Base-by-base conservation (phyloP, 495 filamentous ascomycete species). In the Neurospora tetrasperma region DNA sequence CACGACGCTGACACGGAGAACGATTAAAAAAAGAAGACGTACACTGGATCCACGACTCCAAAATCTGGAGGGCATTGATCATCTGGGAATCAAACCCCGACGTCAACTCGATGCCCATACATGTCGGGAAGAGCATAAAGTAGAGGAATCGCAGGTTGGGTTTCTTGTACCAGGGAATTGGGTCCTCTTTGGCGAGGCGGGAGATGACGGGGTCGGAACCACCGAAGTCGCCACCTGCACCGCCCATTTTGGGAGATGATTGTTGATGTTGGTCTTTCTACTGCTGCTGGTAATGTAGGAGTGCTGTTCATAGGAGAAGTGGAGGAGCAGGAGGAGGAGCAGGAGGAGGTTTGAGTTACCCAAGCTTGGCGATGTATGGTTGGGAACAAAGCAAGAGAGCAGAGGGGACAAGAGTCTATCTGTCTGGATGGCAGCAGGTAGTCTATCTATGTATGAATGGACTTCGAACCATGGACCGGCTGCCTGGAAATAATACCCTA, bases 1-100 rank as follows among this genome's bases (percentile, higher is more conserved):
- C 35, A 38, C 35, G 35, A 5, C 20, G 10, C 46, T 54, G 46
- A 27, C 10, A 54, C 9, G 4, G n/a, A 54, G 20, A 20, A 54
- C 10, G 46, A 54, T 2, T 4, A n/a, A 38, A 5, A 4, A 38
- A 2, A 4, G 35, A 38, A 46, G 10, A 81, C 84, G 43, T 74
- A 88, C 88, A 90, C 12, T 74, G 71, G 39, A 84, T 82, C 87
- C 86, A 91, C 7, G 82, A 80, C 9, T 82, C 79, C 20, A 90
- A 86, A 41, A 89, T 86, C 79, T 92, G 89, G 4, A 92, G 84
- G 3, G 87, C 87, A 73, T 91, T 92, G 81, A 92, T 90, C 78
- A 92, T 88, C 74, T 90, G 88, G 9, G 88, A 89, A 79, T 92
- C 90, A 77, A 92, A 92, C 1, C 90, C 90, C 35, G 89, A 90